Conservation (phyloP, 176 grass and related monocot genomes). For the Panicum miliaceum region DNA sequence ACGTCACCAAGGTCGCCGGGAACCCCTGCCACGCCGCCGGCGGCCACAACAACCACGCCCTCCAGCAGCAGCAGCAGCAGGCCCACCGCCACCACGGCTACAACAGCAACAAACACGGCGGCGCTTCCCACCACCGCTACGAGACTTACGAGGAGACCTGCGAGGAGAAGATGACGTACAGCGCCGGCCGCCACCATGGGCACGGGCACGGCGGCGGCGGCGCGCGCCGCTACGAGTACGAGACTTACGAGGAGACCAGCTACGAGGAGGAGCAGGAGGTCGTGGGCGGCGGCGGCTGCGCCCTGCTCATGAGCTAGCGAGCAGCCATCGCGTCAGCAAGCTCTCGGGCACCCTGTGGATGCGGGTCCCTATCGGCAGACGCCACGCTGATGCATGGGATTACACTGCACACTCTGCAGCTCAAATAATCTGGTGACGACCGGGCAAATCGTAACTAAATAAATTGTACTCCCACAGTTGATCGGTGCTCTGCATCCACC, state of each 20-base stretch:
- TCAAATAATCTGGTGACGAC: background rate
- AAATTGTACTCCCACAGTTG: background rate
- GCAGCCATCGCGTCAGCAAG: background rate
- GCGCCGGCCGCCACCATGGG: background rate
- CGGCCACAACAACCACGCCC: background rate
- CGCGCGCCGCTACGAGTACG: constrained; percentile 1
- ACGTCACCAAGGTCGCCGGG: background rate
- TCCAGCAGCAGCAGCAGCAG: background rate
- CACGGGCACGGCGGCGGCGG: background rate
- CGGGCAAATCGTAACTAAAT: background rate
- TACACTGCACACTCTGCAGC: background rate
- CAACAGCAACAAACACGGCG: background rate
- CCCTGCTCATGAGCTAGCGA: background rate
- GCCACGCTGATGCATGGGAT: background rate
- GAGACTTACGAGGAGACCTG: background rate
- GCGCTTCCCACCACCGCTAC: background rate
- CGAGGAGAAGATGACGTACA: background rate
- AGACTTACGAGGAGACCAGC: background rate
- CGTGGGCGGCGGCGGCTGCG: background rate
- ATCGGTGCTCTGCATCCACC: background rate
- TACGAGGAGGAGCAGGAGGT: background rate
- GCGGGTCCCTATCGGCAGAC: background rate
- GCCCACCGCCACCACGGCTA: background rate
- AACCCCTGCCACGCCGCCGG: background rate
- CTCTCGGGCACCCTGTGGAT: background rate